A percentile compares a stretch with the other conserved stretches of the same genome.
Conservation (phyloP, 495 filamentous ascomycete genomes). For the Cladorrhinum samala region DNA sequence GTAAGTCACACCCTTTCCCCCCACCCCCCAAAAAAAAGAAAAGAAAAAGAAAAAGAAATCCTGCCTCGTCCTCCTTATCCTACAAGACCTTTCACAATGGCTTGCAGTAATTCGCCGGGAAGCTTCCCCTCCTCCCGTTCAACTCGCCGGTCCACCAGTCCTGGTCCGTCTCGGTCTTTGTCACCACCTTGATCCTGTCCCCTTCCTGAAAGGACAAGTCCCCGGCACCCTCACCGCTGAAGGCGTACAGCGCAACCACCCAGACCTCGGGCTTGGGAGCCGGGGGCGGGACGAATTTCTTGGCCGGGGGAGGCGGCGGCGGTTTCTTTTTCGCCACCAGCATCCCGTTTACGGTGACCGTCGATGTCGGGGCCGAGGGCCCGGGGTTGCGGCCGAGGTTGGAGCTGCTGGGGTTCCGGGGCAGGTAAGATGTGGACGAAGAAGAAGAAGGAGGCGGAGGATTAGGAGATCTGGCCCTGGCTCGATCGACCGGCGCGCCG, state of each 20-base stretch:
- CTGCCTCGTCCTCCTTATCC: not conserved
- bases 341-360: conserved; percentile 16
- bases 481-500: conserved; percentile 20
- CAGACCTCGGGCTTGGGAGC: conserved; percentile 53
- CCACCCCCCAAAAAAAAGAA: no score
- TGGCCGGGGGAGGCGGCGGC: conserved; percentile 63
- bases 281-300: conserved; percentile 44
- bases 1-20: not conserved
- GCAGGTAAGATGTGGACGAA: not conserved
- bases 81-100: conserved; percentile 2
- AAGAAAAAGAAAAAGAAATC: no score
- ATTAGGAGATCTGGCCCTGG: conserved; percentile 31
- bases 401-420: not conserved
- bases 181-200: conserved; percentile 75
- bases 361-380: not conserved
- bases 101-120: conserved; percentile 86
- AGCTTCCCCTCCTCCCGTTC: conserved; percentile 64
- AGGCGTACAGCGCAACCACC: conserved; percentile 78
- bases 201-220: conserved; percentile 81
- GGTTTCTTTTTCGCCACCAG: conserved; percentile 35
- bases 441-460: conserved; percentile 40
- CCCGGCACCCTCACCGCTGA: conserved; percentile 61
- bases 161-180: conserved; percentile 77
- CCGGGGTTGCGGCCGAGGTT: not conserved
- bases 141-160: conserved; percentile 97